Evolutionary conservation across 768 basidiomycete genomes (phyloP), one percentile per base, ranked within the genome.

Genomic region (Tulasnella sp.): DNA sequence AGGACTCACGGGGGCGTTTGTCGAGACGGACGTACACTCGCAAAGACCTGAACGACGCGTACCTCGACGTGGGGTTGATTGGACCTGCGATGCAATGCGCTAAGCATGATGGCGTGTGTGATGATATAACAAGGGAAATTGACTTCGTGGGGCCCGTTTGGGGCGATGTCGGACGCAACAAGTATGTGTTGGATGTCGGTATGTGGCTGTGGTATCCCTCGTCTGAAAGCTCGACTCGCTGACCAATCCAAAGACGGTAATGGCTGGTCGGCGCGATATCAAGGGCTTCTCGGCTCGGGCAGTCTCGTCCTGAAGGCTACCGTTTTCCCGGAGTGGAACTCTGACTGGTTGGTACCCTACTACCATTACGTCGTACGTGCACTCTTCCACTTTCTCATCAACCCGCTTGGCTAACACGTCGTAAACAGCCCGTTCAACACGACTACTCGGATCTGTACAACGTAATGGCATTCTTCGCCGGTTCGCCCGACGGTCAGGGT

Each of bases 371-470:
- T 96, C 90, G 84, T 78, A 34, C 56, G 59, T 48, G 4, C n/a
- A 17, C 17, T 23, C 31, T 29, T 14, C 17, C 17, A 6, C 46
- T 12, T 32, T 27, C 19, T 36, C 49, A 2, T 12, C 76, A 80
- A 56, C 75, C 79, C 11, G 70, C 81, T 45, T 73, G 70, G 31
- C 80, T 83, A 0, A 39, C 36, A 12, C 6, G 9, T 40, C 21
- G 21, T 85, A 82, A 85, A 85, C 64, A 74, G 86, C 84, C 84
- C 2, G 71, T 86, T 49, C 68, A 73, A 60, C 58, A 82, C 0
- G 81, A 83, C 61, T 74, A 82, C 12, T 73, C 76, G 0, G 84
- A 87, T 66, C 66, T 88, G 3, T 77, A 84, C 65, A 86, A 88
- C 62, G 71, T 78, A 3, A 72, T 85, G 45, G 68, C 80, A 1